Evolutionary conservation across 805 yeast species (phyloP), one percentile per base, ranked within the genome.

Genomic region (Zygosaccharomyces bailii): DNA sequence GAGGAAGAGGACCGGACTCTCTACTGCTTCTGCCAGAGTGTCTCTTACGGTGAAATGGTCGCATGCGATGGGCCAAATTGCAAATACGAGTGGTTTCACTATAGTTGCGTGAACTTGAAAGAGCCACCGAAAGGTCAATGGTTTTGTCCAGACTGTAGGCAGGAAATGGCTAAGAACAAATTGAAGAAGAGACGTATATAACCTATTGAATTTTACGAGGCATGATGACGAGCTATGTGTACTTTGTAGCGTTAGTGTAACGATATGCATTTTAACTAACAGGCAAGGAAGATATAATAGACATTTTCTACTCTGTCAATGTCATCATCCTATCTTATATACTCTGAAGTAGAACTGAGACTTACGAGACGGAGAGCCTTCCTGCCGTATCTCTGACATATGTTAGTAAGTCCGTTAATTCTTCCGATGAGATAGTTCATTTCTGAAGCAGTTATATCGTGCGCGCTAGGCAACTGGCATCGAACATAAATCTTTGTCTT

Each of bases 31-130:
- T 91, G 99, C 61, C 95, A 88, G 60, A 88, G 90, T 54, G 95
- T 86, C 0, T 89, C 97, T 0, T 87, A 84, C 66, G 99, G 99
- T 18, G 87, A 83, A 56, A 91, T 91, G 99, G 87, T 91, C 53
- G 97, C 93, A 0, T 91, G 99, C 67, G 99, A 91, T 61, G 86
- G 88, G 51, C 84, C 84, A 18, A 81, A 84, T 55, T 93, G 99
- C 70, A 79, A 81, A 59, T 81, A 74, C 52, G 96, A 88, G 62
- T 91, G 98, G 98, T 91, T 91, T 68, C 99, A 93, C 66, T 91
- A 90, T 74, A 84, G 82, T 44, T 93, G 99, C 71, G 96, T 91
- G 33, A 96, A 96, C 1, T 70, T 91, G 48, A 82, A 80, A 14
- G 82, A 80, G 41, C 96, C 95, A 4, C 98, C 98, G 2, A 80